phyloP scores from a whole-genome alignment of 495 filamentous ascomycete species.

The Penicillium roqueforti region DNA sequence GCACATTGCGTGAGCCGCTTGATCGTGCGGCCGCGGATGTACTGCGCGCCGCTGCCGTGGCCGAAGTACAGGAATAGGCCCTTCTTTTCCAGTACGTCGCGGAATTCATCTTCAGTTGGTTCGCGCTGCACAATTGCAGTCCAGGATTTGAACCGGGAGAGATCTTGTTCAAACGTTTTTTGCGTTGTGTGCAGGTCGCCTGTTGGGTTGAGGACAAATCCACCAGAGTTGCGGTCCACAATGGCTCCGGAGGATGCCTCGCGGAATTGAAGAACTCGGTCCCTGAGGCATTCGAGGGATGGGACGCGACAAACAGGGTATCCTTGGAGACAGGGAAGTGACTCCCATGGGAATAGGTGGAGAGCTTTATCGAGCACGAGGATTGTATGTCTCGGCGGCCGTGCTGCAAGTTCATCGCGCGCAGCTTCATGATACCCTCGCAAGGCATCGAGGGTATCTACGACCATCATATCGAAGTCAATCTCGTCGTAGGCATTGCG shows the following conservation, averaged over 20 bases:
- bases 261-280: constrained; percentile 55
- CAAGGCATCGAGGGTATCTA: constrained; percentile 79
- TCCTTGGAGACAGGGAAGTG: constrained; percentile 77
- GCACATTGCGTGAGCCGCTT: constrained; percentile 72
- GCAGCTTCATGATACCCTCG: constrained; percentile 66
- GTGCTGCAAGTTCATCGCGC: constrained; percentile 42
- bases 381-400: constrained; percentile 78
- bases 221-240: constrained; percentile 53
- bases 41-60: constrained; percentile 93
- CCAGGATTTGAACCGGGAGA: constrained; percentile 59
- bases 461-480: constrained; percentile 85
- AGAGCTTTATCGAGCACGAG: constrained; percentile 89
- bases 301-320: constrained; percentile 79
- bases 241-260: constrained; percentile 24
- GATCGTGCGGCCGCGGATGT: constrained; percentile 75
- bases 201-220: constrained; percentile 84
- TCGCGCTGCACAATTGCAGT: constrained; percentile 57
- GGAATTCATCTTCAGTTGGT: constrained; percentile 76
- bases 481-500: constrained; percentile 97
- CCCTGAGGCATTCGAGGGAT: constrained; percentile 72
- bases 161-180: constrained; percentile 58
- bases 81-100: constrained; percentile 51
- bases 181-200: constrained; percentile 80
- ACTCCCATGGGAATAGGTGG: constrained; percentile 94
- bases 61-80: constrained; percentile 88